phyloP scores from a whole-genome alignment of 768 basidiomycete species.

The Suillus luteus region DNA sequence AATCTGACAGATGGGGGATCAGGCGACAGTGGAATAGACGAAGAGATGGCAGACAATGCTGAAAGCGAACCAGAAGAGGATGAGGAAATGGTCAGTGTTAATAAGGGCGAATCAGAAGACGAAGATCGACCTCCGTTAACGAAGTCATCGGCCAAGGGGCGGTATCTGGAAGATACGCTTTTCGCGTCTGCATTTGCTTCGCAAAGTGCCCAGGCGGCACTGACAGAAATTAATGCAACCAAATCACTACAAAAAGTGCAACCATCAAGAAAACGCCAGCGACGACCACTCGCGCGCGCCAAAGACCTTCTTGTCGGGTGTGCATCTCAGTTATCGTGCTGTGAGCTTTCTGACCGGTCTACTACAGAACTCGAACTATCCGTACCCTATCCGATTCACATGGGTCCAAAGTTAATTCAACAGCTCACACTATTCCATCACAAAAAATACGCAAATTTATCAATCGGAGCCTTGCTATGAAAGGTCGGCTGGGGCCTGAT shows the following conservation, averaged over 20 bases:
- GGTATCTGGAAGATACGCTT: conserved; percentile 67
- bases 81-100: conserved; percentile 23
- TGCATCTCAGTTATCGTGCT: conserved; percentile 6
- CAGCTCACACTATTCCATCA: conserved; percentile 49
- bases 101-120: conserved; percentile 18
- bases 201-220: conserved; percentile 21
- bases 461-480: conserved; percentile 51
- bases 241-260: conserved; percentile 21
- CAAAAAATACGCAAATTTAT: conserved; percentile 53
- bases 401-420: conserved; percentile 34
- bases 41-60: conserved; percentile 11
- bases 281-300: conserved; percentile 34
- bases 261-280: conserved; percentile 27
- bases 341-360: conserved; percentile 10
- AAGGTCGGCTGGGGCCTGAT: conserved; percentile 32
- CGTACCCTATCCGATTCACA: conserved; percentile 42
- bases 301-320: conserved; percentile 64
- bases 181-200: conserved; percentile 59
- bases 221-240: conserved; percentile 27
- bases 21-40: conserved; percentile 22
- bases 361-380: conserved; percentile 53
- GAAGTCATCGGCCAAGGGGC: conserved; percentile 35
- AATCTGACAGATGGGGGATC: conserved; percentile 17
- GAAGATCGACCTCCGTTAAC: conserved; percentile 1
- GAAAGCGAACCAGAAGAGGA: conserved; percentile 16